Conservation (phyloP, 1,284 basidiomycete species). For the Xerocomus amazonicus region DNA sequence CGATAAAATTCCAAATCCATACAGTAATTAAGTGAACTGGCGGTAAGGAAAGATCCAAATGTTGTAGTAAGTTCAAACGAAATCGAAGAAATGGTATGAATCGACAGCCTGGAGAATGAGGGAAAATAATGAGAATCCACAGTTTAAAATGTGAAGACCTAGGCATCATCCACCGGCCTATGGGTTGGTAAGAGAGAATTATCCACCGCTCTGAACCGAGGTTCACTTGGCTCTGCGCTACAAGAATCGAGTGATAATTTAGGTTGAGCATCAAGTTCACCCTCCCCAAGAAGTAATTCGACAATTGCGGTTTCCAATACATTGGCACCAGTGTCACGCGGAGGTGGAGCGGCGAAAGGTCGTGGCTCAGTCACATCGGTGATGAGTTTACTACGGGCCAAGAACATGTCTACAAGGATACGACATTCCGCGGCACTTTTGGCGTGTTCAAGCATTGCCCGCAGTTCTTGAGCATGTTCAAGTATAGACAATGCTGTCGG, state of each 20-base stretch:
- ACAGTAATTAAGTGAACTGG: constrained; percentile 15
- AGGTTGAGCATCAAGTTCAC: constrained; percentile 3
- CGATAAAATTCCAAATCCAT: constrained; percentile 10
- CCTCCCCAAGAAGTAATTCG: constrained; percentile 49
- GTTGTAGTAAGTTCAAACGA: constrained; percentile 8
- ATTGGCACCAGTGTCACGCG: constrained; percentile 8
- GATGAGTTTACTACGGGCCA: constrained; percentile 52
- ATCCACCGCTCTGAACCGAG: not conserved
- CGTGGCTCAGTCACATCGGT: constrained; percentile 20
- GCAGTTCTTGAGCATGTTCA: constrained; percentile 60
- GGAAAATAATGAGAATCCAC: constrained; percentile 6
- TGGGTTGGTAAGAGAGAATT: not conserved
- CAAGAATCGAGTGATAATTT: constrained; percentile 1
- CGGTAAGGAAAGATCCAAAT: constrained; percentile 13
- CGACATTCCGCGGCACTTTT: constrained; percentile 80
- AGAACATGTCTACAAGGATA: constrained; percentile 76
- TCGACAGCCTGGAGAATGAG: constrained; percentile 13
- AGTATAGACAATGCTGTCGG: constrained; percentile 20
- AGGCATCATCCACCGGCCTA: constrained; percentile 9
- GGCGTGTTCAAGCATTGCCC: constrained; percentile 64
- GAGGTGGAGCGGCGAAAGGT: not conserved
- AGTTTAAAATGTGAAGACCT: not conserved
- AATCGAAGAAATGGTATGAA: constrained; percentile 18
- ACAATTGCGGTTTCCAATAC: constrained; percentile 40
- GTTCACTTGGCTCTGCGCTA: constrained; percentile 4